These are phyloP conservation scores for Bacidia gigantensis DNA, from an alignment of 495 filamentous ascomycete species.

Conservation along the genomic window DNA sequence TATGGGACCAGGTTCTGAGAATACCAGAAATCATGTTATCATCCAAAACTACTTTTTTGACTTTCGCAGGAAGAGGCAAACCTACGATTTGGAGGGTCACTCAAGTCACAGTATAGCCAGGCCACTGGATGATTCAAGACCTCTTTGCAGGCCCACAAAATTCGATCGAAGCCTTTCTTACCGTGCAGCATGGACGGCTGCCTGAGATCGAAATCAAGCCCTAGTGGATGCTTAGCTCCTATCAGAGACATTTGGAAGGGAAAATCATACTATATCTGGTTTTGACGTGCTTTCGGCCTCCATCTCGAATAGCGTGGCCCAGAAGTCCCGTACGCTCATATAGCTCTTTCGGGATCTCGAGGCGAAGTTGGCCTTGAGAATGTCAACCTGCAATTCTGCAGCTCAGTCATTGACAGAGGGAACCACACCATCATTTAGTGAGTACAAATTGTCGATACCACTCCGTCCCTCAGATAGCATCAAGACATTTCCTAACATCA, in stretches of 20 bases:
- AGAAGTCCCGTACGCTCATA: conserved; percentile 77
- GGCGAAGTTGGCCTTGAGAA: conserved; percentile 47
- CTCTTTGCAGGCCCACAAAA: conserved; percentile 75
- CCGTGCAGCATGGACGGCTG: conserved; percentile 74
- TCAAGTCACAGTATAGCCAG: conserved; percentile 70
- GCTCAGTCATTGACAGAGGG: not conserved
- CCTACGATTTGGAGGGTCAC: not conserved
- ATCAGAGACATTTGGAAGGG: not conserved
- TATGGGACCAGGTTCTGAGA: conserved; percentile 32
- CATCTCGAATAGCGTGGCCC: conserved; percentile 51
- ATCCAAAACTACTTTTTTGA: not conserved
- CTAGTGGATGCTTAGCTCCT: conserved; percentile 30
- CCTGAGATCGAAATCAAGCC: conserved; percentile 69
- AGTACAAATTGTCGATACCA: conserved; percentile 69
- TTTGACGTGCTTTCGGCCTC: conserved; percentile 46
- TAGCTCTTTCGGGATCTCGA: conserved; percentile 69
- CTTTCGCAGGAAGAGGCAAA: not conserved
- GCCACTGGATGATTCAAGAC: conserved; percentile 55
- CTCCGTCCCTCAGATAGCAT: conserved; percentile 82
- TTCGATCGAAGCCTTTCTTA: conserved; percentile 78
- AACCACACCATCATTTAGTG: conserved; percentile 50
- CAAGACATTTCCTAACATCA: conserved; percentile 55
- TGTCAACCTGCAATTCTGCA: not conserved
- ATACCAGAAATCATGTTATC: not conserved
- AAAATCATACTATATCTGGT: conserved; percentile 38